A percentile compares a stretch with the other conserved stretches of the same genome.
Evolutionary conservation across 441 rosid genomes (phyloP).

Genomic region (Iberis amara): DNA sequence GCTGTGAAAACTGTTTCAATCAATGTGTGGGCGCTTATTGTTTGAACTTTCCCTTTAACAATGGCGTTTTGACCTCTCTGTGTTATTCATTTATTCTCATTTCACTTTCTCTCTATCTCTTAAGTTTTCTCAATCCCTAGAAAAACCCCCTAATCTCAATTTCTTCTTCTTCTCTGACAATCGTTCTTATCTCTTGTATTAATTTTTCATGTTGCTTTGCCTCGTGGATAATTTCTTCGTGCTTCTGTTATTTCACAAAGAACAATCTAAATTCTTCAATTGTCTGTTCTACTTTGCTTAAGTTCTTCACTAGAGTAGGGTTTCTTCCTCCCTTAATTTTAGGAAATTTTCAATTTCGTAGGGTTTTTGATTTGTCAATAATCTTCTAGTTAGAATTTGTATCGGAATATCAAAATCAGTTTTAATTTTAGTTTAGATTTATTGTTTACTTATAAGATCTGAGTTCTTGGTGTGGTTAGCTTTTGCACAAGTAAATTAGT

Average conservation of each 20-base stretch:
- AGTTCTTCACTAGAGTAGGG: constrained; percentile 35
- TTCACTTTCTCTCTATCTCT: constrained; percentile 37
- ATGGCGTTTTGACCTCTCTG: constrained; percentile 37
- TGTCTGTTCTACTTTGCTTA: no score
- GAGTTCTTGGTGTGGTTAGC: not conserved
- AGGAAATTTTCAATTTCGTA: constrained; percentile 15
- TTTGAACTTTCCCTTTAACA: constrained; percentile 36
- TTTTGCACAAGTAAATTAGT: constrained; percentile 1
- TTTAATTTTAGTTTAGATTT: no score
- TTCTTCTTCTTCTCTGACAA: not conserved
- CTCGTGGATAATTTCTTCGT: no score
- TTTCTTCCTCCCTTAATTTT: constrained; percentile 21
- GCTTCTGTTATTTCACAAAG: no score
- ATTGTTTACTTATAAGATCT: no score
- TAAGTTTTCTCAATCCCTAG: constrained; percentile 30
- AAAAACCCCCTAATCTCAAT: constrained; percentile 37
- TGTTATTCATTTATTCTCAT: constrained; percentile 31
- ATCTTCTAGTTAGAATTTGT: no score
- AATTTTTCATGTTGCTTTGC: no score
- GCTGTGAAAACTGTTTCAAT: constrained; percentile 58
- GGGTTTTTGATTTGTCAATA: not conserved
- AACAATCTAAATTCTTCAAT: no score
- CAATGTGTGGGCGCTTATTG: constrained; percentile 40
- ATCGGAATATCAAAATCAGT: no score
- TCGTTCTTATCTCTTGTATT: no score